Evolutionary conservation across 768 basidiomycete species (phyloP), one percentile per base, ranked within the genome.

Genomic region (Ephemerocybe angulata): DNA sequence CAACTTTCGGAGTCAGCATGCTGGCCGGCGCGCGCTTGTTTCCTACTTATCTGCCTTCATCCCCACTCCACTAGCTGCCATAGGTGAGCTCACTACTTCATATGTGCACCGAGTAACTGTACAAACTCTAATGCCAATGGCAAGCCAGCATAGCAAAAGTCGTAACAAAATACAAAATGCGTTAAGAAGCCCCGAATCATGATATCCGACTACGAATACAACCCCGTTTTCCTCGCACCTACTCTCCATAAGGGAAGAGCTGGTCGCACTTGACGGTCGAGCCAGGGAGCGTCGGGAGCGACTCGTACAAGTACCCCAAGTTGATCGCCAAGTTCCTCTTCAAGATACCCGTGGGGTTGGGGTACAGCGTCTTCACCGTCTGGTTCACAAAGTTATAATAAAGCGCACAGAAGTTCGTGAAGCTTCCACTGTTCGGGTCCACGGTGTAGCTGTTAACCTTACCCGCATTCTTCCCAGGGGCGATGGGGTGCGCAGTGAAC

Each of bases 321-420:
- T 62, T 60, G 15, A 27, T 47, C 48, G 53, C 58, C n/a, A 62
- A 47, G 6, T 38, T 52, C 11, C 46, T 43, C 38, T 22, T 57
- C 42, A 62, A 40, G 2, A 52, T 27, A 7, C 61, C 59, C 27
- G 22, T 57, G 5, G 63, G 63, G 43, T 59, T 62, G n/a, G 63
- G 63, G 40, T 64, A 64, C 33, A 63, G 30, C 6, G 49, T 31
- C 11, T 28, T 49, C 25, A 64, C 43, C 1, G 60, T 61, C 7
- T 41, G 25, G 37, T 61, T 58, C 11, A 60, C 56, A 40, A 59
- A 63, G 24, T 61, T 41, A 19, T 40, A 22, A 48, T 64, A 64
- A 17, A 63, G 22, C 30, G 30, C n/a, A 47, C 61, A 64, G 43
- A 25, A 55, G 11, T 30, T 49, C 17, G 41, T 22, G 43, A 59